These are phyloP conservation scores for Elsinoe australis DNA, from an alignment of 2,329 filamentous ascomycete species.

Conservation along the genomic window DNA sequence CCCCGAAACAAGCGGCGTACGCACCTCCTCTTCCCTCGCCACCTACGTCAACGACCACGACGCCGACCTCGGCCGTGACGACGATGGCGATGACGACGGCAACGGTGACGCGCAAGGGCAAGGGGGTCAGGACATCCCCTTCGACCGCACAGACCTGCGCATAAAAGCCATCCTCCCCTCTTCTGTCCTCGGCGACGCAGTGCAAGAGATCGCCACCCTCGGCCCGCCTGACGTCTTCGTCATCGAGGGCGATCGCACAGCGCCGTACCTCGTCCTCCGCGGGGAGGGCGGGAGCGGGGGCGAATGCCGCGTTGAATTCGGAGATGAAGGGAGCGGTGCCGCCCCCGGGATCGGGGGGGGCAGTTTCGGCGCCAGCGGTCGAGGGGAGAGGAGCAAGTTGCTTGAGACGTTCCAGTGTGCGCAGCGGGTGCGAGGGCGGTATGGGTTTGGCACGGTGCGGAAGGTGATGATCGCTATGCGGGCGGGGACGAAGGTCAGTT, in stretches of 20 bases:
- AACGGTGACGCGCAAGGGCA: conserved; percentile 24
- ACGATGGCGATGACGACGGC: not conserved
- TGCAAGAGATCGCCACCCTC: conserved; percentile 16
- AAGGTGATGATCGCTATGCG: conserved; percentile 88
- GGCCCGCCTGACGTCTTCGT: conserved; percentile 16
- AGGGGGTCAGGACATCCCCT: conserved; percentile 69
- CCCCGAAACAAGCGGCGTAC: conserved; percentile 82
- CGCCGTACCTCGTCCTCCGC: conserved; percentile 8
- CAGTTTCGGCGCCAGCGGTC: not conserved
- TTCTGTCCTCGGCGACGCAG: conserved; percentile 60
- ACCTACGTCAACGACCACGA: conserved; percentile 55
- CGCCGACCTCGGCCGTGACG: not conserved
- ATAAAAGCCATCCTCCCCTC: conserved; percentile 95
- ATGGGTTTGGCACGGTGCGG: conserved; percentile 80
- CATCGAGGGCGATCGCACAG: not conserved
- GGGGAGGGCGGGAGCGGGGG: conserved; percentile 15
- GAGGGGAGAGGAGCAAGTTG: conserved; percentile 34
- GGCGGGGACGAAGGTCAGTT: conserved; percentile 82
- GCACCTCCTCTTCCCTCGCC: conserved; percentile 79
- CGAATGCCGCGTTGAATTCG: conserved; percentile 48
- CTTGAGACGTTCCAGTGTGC: conserved; percentile 66
- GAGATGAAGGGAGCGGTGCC: not conserved
- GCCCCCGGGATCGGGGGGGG: conserved; percentile 3
- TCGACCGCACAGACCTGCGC: conserved; percentile 67
- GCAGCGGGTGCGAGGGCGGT: conserved; percentile 57